A percentile compares a stretch with the other conserved stretches of the same genome.
phyloP scores from a whole-genome alignment of 495 filamentous ascomycete genomes.

The Aspergillus bertholletiae region DNA sequence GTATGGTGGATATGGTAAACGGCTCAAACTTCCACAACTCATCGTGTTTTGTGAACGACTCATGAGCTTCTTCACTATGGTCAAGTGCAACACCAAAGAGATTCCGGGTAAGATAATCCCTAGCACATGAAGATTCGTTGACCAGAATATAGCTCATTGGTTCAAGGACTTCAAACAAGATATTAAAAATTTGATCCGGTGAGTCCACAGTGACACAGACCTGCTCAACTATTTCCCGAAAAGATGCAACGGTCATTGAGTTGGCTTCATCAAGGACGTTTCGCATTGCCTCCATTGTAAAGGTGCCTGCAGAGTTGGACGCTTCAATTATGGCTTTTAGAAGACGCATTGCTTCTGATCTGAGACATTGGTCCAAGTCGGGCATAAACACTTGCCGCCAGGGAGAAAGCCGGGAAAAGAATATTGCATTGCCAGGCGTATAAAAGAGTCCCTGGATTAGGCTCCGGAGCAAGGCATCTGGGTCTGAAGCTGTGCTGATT shows the following conservation, averaged over 20 bases:
- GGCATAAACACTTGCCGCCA: background rate
- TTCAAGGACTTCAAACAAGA: background rate
- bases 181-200: background rate
- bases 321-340: background rate
- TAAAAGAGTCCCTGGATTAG: background rate
- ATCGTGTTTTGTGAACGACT: background rate
- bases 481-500: background rate
- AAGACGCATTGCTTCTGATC: background rate
- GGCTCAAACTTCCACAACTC: conserved; percentile 1
- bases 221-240: background rate
- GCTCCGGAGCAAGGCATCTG: background rate
- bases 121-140: background rate
- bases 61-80: background rate
- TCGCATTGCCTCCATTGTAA: background rate
- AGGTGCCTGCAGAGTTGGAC: background rate
- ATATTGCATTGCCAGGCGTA: background rate
- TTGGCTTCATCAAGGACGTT: background rate
- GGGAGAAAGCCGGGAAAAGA: background rate
- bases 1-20: background rate
- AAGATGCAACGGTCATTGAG: background rate
- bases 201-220: background rate
- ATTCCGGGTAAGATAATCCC: background rate
- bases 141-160: background rate
- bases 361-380: background rate
- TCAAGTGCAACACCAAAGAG: background rate